Percentiles rank a stretch among this genome's conserved stretches.
Conservation (phyloP, 1,139 yeast genomes). For the Taiozyma sp. region DNA sequence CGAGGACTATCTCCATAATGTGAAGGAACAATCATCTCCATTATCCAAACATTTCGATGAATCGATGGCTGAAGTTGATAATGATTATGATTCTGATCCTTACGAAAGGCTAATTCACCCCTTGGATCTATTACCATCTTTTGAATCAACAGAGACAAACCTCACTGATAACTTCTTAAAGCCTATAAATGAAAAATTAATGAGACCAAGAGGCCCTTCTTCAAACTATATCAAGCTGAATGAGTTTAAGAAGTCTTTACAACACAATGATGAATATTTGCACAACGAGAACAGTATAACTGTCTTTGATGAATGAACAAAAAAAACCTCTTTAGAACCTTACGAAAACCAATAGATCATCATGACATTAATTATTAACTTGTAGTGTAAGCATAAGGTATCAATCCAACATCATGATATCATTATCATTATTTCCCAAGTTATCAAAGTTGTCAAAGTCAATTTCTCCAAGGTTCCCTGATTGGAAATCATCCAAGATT, state of each 20-base stretch:
- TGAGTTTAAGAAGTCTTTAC: constrained; percentile 8
- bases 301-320: background rate
- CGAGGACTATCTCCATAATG: background rate
- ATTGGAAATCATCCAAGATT: constrained; percentile 1
- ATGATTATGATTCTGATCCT: constrained; percentile 14
- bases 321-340: background rate
- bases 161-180: constrained; percentile 2
- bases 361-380: background rate
- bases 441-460: constrained; percentile 9
- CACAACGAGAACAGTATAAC: background rate
- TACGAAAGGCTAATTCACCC: constrained; percentile 20
- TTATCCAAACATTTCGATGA: background rate
- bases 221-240: constrained; percentile 18
- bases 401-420: constrained; percentile 10
- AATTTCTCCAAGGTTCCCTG: constrained; percentile 7
- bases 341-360: background rate
- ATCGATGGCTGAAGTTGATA: background rate
- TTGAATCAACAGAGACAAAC: background rate
- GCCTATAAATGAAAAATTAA: constrained; percentile 1
- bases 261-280: background rate
- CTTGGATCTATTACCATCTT: constrained; percentile 16
- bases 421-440: constrained; percentile 2
- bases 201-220: constrained; percentile 12
- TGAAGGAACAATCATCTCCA: background rate
- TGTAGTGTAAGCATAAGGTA: background rate